Percentiles rank a stretch among this genome's conserved stretches.
Evolutionary conservation across 2,329 filamentous ascomycete species (phyloP).

Genomic region (Nothopassalora personata): DNA sequence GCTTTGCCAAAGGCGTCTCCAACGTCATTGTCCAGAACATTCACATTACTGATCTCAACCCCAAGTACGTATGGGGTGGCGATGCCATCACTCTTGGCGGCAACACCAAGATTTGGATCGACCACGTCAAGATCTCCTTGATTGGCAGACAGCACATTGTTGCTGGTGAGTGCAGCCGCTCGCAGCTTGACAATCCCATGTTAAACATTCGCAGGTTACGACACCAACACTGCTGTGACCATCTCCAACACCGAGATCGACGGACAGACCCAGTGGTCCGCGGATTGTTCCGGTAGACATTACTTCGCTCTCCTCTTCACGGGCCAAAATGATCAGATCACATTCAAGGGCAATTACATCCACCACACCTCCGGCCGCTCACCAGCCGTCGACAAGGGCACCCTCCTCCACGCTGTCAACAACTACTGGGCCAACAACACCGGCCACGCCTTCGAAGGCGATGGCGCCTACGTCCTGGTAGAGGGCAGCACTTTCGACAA

Average conservation of each 20-base stretch:
- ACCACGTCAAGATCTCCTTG: slow-evolving; percentile 43
- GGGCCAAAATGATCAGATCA: slow-evolving; percentile 51
- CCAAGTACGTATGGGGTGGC: slow-evolving; percentile 35
- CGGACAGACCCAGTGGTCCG: slow-evolving; percentile 50
- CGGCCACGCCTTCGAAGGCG: slow-evolving; percentile 48
- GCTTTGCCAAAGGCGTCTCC: slow-evolving; percentile 35
- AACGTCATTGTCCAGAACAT: slow-evolving; percentile 53
- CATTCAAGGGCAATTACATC: slow-evolving; percentile 57
- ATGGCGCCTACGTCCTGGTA: slow-evolving; percentile 19
- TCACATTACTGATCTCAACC: slow-evolving; percentile 35
- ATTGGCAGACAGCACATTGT: slow-evolving; percentile 59
- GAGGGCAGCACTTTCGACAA: slow-evolving; percentile 22
- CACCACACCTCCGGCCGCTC: slow-evolving; percentile 54
- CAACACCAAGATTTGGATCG: slow-evolving; percentile 35
- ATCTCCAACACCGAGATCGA: slow-evolving; percentile 59
- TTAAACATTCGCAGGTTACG: slow-evolving; percentile 38
- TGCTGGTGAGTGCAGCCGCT: slow-evolving; percentile 26
- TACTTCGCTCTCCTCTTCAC: slow-evolving; percentile 29
- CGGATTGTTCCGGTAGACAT: slow-evolving; percentile 52
- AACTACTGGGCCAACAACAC: slow-evolving; percentile 55
- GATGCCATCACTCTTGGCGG: slow-evolving; percentile 36
- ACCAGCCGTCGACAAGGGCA: slow-evolving; percentile 53
- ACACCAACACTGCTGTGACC: slow-evolving; percentile 51
- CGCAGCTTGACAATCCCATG: neutral
- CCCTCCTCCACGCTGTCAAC: slow-evolving; percentile 57